These are phyloP conservation scores for Beauveria varroae DNA, from an alignment of 2,329 filamentous ascomycete genomes.

Conservation along the genomic window DNA sequence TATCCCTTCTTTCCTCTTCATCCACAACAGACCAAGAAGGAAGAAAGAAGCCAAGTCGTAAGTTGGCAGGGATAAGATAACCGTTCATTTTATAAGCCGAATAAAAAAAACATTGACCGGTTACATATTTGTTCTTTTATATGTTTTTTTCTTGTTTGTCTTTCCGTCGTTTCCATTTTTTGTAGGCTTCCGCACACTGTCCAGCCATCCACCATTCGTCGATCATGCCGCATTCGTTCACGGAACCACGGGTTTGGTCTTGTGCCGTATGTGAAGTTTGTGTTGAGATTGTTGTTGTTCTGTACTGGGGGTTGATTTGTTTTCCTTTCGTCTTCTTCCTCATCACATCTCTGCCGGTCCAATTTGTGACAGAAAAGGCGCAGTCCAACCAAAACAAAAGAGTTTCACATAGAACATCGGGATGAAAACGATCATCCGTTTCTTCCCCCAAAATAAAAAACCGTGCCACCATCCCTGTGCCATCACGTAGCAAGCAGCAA, in stretches of 20 bases:
- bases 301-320: constrained; percentile 10
- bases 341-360: background rate
- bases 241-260: background rate
- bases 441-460: background rate
- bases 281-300: constrained; percentile 11
- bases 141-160: constrained; percentile 8
- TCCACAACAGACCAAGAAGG: background rate
- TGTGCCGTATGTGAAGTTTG: constrained; percentile 5
- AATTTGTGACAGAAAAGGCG: background rate
- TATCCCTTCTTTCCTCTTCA: background rate
- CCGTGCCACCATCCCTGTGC: background rate
- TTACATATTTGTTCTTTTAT: constrained; percentile 10
- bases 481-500: constrained; percentile 14
- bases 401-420: constrained; percentile 8
- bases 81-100: constrained; percentile 9
- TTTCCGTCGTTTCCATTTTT: constrained; percentile 9
- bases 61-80: constrained; percentile 6
- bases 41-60: background rate
- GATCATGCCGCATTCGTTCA: constrained; percentile 2
- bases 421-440: constrained; percentile 9
- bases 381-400: constrained; percentile 1
- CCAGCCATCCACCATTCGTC: background rate
- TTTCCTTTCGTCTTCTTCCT: constrained; percentile 12
- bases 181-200: background rate
- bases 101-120: constrained; percentile 10